Percentiles rank a stretch among this genome's conserved stretches.
phyloP scores from a whole-genome alignment of 2,329 filamentous ascomycete genomes.

The Venturia aucupariae region DNA sequence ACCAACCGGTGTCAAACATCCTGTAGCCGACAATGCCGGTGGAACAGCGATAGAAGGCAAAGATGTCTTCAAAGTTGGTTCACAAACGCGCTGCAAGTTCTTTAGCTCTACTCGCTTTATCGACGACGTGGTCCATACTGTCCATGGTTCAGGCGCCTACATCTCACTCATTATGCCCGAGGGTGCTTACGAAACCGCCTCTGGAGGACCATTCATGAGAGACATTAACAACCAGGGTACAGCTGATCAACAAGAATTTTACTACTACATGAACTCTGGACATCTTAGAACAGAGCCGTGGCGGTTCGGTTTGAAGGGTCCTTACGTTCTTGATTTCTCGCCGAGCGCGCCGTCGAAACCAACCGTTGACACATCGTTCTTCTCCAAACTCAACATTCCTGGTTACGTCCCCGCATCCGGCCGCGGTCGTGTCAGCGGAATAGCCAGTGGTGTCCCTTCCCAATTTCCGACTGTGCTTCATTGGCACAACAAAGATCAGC shows the following conservation, averaged over 20 bases:
- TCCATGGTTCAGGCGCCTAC: constrained; percentile 43
- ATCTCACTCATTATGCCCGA: constrained; percentile 52
- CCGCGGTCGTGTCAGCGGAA: constrained; percentile 53
- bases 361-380: constrained; percentile 51
- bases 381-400: constrained; percentile 46
- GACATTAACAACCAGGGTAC: constrained; percentile 59
- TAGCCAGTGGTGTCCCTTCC: constrained; percentile 46
- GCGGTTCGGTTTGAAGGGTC: constrained; percentile 56
- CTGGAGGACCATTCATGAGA: constrained; percentile 53
- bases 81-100: constrained; percentile 60
- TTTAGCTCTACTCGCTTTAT: constrained; percentile 62
- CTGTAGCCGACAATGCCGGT: constrained; percentile 38
- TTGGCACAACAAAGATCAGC: constrained; percentile 53
- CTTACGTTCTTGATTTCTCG: constrained; percentile 54
- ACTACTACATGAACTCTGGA: constrained; percentile 60
- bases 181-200: constrained; percentile 50
- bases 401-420: constrained; percentile 48
- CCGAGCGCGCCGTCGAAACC: constrained; percentile 37
- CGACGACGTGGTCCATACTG: constrained; percentile 56
- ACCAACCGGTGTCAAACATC: constrained; percentile 38
- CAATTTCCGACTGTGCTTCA: constrained; percentile 51
- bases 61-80: constrained; percentile 46
- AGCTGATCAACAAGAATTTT: constrained; percentile 48
- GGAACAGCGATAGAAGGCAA: constrained; percentile 44
- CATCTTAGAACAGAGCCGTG: constrained; percentile 54